phyloP scores from a whole-genome alignment of 768 basidiomycete species.

The Termitomyces eurrhizus region DNA sequence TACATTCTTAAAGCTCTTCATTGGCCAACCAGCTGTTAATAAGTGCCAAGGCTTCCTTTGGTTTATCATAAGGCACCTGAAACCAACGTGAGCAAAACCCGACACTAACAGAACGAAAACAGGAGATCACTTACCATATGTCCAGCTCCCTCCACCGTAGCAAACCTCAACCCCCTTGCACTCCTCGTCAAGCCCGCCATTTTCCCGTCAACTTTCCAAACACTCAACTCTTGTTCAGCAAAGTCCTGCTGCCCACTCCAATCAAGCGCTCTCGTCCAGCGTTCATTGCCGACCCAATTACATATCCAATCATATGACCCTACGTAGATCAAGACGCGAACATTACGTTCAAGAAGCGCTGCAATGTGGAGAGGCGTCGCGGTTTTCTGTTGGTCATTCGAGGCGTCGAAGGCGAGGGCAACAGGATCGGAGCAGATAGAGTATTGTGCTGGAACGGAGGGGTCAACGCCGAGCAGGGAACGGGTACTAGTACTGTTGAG shows the following conservation, averaged over 20 bases:
- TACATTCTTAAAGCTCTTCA: conserved; percentile 8
- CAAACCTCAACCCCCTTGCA: conserved; percentile 56
- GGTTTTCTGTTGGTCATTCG: conserved; percentile 41
- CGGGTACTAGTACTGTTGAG: conserved; percentile 58
- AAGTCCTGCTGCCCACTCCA: conserved; percentile 60
- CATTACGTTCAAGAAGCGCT: conserved; percentile 65
- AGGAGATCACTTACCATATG: conserved; percentile 50
- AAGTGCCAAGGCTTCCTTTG: conserved; percentile 50
- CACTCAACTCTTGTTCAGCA: conserved; percentile 38
- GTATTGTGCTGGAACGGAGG: conserved; percentile 31
- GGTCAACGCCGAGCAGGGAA: conserved; percentile 58
- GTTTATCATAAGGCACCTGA: conserved; percentile 60
- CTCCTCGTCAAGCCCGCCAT: conserved; percentile 33
- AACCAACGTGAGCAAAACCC: background rate
- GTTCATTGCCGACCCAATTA: conserved; percentile 72
- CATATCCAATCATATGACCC: conserved; percentile 74
- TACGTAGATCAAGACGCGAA: conserved; percentile 67
- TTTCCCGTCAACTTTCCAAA: conserved; percentile 56
- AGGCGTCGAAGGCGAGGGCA: conserved; percentile 37
- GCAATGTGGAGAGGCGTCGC: conserved; percentile 53
- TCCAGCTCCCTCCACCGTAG: conserved; percentile 64
- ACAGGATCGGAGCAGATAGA: conserved; percentile 37
- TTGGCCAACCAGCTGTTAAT: conserved; percentile 46
- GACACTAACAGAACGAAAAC: background rate
- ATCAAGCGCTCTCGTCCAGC: conserved; percentile 65